Conservation (phyloP, 805 yeast genomes). For the Metschnikowia picachoensis region DNA sequence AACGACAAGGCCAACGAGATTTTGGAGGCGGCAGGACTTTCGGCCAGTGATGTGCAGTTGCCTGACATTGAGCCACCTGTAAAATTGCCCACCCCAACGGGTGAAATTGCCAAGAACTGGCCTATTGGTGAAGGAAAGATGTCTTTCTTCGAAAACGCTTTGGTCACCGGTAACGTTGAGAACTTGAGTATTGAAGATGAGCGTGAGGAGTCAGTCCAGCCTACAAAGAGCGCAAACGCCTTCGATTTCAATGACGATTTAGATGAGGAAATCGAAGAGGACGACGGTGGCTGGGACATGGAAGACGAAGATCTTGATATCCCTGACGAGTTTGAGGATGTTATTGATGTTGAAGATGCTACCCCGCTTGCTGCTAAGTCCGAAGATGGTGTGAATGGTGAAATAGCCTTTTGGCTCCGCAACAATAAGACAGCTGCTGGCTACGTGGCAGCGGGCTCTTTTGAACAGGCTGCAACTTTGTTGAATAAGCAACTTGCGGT, state of each 20-base stretch:
- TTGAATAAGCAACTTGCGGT: slow-evolving; percentile 87
- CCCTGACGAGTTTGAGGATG: slow-evolving; percentile 33
- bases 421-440: slow-evolving; percentile 88
- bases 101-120: slow-evolving; percentile 60
- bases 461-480: slow-evolving; percentile 92
- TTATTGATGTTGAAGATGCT: slow-evolving; percentile 14
- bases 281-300: slow-evolving; percentile 75
- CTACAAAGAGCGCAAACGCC: slow-evolving; percentile 10
- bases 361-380: slow-evolving; percentile 3
- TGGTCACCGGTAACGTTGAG: slow-evolving; percentile 69
- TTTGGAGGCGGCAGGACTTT: slow-evolving; percentile 64
- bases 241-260: slow-evolving; percentile 15
- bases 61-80: slow-evolving; percentile 49
- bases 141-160: slow-evolving; percentile 82
- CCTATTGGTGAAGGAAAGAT: slow-evolving; percentile 70
- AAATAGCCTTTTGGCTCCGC: slow-evolving; percentile 77
- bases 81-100: slow-evolving; percentile 46
- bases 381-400: slow-evolving; percentile 44
- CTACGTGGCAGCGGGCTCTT: slow-evolving; percentile 93
- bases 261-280: slow-evolving; percentile 44
- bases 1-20: slow-evolving; percentile 70
- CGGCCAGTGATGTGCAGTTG: slow-evolving; percentile 57
- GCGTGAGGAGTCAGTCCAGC: slow-evolving; percentile 21
- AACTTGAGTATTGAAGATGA: slow-evolving; percentile 44
- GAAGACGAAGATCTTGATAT: slow-evolving; percentile 78